These are phyloP conservation scores for Metschnikowia shivogae DNA, from an alignment of 805 yeast species.

Conservation along the genomic window DNA sequence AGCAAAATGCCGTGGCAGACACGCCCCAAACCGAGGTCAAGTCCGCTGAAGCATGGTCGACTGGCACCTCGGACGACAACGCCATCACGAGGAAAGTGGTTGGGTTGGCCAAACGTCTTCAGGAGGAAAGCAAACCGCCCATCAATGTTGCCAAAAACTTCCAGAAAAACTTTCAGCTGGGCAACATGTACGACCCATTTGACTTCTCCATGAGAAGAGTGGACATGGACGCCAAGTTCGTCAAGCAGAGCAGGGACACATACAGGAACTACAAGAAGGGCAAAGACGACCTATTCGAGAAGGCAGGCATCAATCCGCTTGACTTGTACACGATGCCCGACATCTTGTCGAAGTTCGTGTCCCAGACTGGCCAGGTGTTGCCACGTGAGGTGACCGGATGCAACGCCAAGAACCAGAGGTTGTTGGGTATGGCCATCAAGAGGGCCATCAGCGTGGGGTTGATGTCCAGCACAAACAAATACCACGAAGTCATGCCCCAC, in stretches of 20 bases:
- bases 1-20: not conserved
- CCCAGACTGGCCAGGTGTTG: conserved; percentile 71
- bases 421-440: conserved; percentile 70
- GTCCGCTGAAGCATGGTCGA: conserved; percentile 25
- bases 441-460: conserved; percentile 79
- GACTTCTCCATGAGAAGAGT: conserved; percentile 66
- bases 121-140: conserved; percentile 32
- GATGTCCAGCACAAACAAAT: conserved; percentile 69
- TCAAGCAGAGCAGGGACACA: conserved; percentile 23
- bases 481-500: conserved; percentile 43
- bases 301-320: conserved; percentile 58
- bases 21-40: not conserved
- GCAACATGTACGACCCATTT: conserved; percentile 71
- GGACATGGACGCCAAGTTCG: conserved; percentile 41
- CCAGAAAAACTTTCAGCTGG: conserved; percentile 45
- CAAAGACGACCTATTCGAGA: conserved; percentile 30
- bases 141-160: conserved; percentile 29
- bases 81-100: conserved; percentile 30
- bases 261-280: conserved; percentile 15
- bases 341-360: conserved; percentile 58
- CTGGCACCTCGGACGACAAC: conserved; percentile 14
- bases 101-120: conserved; percentile 31
- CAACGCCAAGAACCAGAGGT: conserved; percentile 60
- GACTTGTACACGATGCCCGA: conserved; percentile 72
- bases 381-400: conserved; percentile 72